Conservation (phyloP, 306 rosid species). For the cucumber (Cucumis sativus) region DNA sequence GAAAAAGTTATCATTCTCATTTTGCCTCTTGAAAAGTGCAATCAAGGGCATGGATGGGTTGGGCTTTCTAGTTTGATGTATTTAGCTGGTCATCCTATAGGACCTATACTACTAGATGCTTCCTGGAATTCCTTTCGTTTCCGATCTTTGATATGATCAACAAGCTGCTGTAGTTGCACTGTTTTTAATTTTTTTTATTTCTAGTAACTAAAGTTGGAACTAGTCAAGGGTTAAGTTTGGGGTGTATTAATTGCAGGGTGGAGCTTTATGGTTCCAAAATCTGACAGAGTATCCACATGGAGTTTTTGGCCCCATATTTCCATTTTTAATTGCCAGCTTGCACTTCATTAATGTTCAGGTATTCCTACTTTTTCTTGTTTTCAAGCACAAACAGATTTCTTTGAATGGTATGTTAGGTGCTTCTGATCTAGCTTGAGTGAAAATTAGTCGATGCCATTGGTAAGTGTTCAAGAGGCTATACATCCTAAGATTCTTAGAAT, state of each 20-base stretch:
- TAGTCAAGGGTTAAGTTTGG: constrained; percentile 4
- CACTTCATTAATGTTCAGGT: constrained; percentile 71
- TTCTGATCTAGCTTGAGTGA: not conserved
- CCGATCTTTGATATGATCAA: not conserved
- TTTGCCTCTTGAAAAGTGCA: not conserved
- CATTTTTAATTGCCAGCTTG: constrained; percentile 59
- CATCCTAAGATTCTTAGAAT: not conserved
- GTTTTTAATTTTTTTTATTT: not conserved
- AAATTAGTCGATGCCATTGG: not conserved
- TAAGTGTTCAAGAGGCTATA: not conserved
- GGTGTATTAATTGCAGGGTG: constrained; percentile 53
- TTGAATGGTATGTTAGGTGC: not conserved
- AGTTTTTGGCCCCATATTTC: constrained; percentile 61
- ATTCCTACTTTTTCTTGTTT: constrained; percentile 12
- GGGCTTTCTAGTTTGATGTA: constrained; percentile 1
- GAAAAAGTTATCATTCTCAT: not conserved
- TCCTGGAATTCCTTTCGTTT: not conserved
- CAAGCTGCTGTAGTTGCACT: not conserved
- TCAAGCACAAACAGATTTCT: not conserved
- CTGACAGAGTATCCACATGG: constrained; percentile 66
- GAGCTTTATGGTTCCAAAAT: constrained; percentile 83
- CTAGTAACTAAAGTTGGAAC: not conserved
- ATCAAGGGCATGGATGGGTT: not conserved
- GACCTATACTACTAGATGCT: not conserved
- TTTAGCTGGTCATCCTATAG: not conserved